These are phyloP conservation scores for Phyllosticta citriasiana DNA, from an alignment of 2,329 filamentous ascomycete genomes.

Conservation along the genomic window DNA sequence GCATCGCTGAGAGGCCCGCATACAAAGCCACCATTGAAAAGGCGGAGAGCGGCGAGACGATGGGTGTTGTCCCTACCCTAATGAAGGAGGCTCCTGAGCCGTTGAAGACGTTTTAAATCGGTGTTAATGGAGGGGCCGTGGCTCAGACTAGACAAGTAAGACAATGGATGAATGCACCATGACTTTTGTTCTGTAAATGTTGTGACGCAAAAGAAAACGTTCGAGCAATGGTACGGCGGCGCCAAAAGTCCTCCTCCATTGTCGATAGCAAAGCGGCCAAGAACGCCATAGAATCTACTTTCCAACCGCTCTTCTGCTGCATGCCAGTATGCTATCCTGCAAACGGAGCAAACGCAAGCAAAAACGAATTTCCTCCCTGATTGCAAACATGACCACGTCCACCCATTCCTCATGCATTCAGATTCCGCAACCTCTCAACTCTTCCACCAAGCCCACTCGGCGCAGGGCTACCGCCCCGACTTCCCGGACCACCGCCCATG, in stretches of 20 bases:
- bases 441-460: slow-evolving; percentile 10
- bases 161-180: too few species aligned
- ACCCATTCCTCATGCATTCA: background rate
- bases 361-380: too few species aligned
- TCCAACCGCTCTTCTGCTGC: too few species aligned
- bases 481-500: slow-evolving; percentile 17
- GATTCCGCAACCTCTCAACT: slow-evolving; percentile 9
- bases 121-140: background rate
- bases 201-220: too few species aligned
- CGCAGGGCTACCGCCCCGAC: slow-evolving; percentile 20
- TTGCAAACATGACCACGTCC: too few species aligned
- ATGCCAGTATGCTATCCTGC: too few species aligned
- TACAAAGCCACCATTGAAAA: slow-evolving; percentile 11
- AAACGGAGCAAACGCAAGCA: background rate
- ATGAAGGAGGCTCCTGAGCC: background rate
- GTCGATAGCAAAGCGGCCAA: too few species aligned
- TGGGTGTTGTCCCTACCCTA: slow-evolving; percentile 5
- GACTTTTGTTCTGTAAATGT: too few species aligned
- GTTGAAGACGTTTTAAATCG: background rate
- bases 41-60: slow-evolving; percentile 8
- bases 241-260: too few species aligned
- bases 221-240: too few species aligned
- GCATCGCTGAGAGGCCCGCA: slow-evolving; percentile 1
- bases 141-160: too few species aligned
- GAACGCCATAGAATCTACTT: too few species aligned